These are phyloP conservation scores for Xylaria intraflava DNA, from an alignment of 495 filamentous ascomycete genomes.

Conservation along the genomic window DNA sequence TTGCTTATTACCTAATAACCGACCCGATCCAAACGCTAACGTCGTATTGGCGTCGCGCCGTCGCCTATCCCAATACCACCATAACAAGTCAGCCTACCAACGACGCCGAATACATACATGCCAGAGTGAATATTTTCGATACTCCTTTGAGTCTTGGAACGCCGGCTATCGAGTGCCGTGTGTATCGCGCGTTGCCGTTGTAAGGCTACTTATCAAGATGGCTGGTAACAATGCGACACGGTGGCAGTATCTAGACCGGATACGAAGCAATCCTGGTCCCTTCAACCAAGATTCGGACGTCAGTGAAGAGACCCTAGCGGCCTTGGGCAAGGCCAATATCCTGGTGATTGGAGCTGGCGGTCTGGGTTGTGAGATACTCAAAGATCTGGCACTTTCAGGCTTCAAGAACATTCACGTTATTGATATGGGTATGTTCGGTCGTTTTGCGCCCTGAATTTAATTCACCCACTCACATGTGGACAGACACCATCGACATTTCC, in stretches of 20 bases:
- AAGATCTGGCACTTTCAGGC: slow-evolving; percentile 90
- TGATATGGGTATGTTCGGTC: slow-evolving; percentile 64
- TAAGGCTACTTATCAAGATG: slow-evolving; percentile 4
- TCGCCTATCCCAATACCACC: no score
- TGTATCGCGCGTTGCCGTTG: neutral
- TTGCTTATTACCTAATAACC: no score
- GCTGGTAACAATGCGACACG: slow-evolving; percentile 5
- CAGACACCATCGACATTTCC: slow-evolving; percentile 95
- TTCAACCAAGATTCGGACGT: slow-evolving; percentile 65
- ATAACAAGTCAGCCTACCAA: neutral
- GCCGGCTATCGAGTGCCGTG: neutral
- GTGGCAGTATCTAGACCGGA: slow-evolving; percentile 71
- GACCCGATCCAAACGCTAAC: no score
- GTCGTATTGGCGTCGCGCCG: no score
- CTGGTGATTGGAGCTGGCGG: slow-evolving; percentile 87
- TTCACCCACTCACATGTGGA: slow-evolving; percentile 12
- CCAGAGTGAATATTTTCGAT: neutral
- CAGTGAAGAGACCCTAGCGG: slow-evolving; percentile 54
- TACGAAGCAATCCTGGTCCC: slow-evolving; percentile 69
- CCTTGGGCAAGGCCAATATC: slow-evolving; percentile 60
- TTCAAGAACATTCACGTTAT: slow-evolving; percentile 98
- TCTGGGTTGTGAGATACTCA: slow-evolving; percentile 92
- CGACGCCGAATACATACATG: neutral
- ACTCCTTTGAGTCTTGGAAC: neutral
- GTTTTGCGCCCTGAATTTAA: slow-evolving; percentile 4